These are phyloP conservation scores for Neurospora cerealis DNA, from an alignment of 495 filamentous ascomycete genomes.

Conservation along the genomic window DNA sequence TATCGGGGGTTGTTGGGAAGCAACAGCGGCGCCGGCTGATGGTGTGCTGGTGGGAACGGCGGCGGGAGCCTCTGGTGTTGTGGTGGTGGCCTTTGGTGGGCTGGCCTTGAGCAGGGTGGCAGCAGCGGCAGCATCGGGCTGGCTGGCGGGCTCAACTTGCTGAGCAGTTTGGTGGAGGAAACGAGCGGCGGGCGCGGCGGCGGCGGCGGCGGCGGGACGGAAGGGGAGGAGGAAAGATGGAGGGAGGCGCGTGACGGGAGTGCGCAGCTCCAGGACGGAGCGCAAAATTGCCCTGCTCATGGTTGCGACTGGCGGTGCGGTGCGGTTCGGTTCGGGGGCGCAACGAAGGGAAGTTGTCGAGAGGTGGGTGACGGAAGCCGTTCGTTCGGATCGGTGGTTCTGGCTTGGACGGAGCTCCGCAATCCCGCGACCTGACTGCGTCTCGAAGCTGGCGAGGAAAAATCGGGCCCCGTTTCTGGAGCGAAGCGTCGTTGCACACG, in stretches of 20 bases:
- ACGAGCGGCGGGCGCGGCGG: conserved; percentile 10
- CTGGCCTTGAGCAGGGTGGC: background rate
- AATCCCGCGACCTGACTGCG: background rate
- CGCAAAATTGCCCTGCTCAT: conserved; percentile 39
- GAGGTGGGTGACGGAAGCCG: conserved; percentile 5
- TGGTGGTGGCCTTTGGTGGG: conserved; percentile 12
- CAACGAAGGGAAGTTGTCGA: conserved; percentile 7
- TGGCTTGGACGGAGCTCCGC: background rate
- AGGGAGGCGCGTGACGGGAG: conserved; percentile 23
- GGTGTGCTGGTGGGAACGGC: conserved; percentile 1
- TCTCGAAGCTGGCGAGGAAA: background rate
- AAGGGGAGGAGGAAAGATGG: conserved; percentile 24
- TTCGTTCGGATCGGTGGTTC: background rate
- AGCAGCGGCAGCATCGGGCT: conserved; percentile 2
- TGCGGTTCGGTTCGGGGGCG: conserved; percentile 2
- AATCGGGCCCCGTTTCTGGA: background rate
- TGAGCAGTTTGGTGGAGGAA: conserved; percentile 21
- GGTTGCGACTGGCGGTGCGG: conserved; percentile 3
- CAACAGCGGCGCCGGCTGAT: background rate
- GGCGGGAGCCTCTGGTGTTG: background rate
- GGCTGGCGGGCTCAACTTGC: conserved; percentile 16
- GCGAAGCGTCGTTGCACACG: background rate
- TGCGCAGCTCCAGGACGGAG: conserved; percentile 38
- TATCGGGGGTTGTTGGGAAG: conserved; percentile 7
- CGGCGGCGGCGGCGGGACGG: conserved; percentile 7